Percentiles rank a stretch among this genome's conserved stretches.
Conservation (phyloP, 805 yeast genomes). For the Kazachstania psychrophila region DNA sequence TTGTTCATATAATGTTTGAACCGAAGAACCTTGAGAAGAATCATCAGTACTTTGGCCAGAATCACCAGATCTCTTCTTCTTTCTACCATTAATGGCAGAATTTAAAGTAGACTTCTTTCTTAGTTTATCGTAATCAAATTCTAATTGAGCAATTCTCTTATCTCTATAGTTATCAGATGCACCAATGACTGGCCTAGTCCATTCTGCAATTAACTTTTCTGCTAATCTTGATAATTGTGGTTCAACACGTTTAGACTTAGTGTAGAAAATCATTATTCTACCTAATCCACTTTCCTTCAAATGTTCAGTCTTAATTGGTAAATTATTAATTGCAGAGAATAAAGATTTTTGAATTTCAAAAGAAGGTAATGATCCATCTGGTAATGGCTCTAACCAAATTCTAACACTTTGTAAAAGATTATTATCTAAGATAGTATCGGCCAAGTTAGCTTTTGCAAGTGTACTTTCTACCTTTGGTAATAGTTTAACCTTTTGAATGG, state of each 20-base stretch:
- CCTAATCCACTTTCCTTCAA: conserved; percentile 91
- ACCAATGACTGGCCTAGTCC: conserved; percentile 98
- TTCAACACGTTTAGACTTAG: conserved; percentile 82
- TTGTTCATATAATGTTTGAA: conserved; percentile 69
- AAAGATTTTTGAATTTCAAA: conserved; percentile 89
- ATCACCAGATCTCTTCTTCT: conserved; percentile 15
- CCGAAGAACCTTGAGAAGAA: conserved; percentile 26
- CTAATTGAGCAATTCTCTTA: conserved; percentile 58
- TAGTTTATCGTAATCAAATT: conserved; percentile 53
- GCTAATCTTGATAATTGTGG: conserved; percentile 78
- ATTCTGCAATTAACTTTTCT: conserved; percentile 84
- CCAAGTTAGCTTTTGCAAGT: conserved; percentile 71
- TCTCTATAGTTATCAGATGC: conserved; percentile 91
- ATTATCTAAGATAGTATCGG: conserved; percentile 89
- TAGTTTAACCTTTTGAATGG: conserved; percentile 59
- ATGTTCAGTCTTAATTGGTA: conserved; percentile 94
- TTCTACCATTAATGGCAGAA: conserved; percentile 27
- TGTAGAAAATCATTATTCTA: conserved; percentile 86
- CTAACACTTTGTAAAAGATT: conserved; percentile 87
- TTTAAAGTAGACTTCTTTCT: conserved; percentile 30
- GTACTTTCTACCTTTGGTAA: conserved; percentile 71
- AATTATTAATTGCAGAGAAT: conserved; percentile 58
- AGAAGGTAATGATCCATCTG: conserved; percentile 96
- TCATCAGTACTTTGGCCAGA: too few relatives aligned
- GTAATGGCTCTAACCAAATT: conserved; percentile 96